phyloP scores from a whole-genome alignment of 2,329 filamentous ascomycete genomes.

The Talaromyces amestolkiae region DNA sequence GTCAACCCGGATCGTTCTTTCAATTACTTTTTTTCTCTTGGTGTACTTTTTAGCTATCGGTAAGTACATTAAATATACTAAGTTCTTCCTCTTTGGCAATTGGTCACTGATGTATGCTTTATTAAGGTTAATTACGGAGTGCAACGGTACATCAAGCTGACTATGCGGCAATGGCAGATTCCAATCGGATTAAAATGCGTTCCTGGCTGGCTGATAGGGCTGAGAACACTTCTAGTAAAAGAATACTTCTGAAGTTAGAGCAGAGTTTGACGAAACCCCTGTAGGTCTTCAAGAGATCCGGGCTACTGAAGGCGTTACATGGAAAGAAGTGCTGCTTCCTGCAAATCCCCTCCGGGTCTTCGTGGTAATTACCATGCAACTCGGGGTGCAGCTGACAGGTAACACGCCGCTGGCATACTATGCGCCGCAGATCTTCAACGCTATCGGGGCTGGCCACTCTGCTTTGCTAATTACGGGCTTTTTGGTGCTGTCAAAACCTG shows the following conservation, averaged over 20 bases:
- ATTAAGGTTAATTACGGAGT: too few species aligned
- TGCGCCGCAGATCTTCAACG: slow-evolving; percentile 52
- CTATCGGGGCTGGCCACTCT: slow-evolving; percentile 49
- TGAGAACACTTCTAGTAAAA: slow-evolving; percentile 50
- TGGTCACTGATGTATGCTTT: too few species aligned
- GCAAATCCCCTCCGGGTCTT: slow-evolving; percentile 49
- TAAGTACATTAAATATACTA: too few species aligned
- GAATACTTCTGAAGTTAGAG: slow-evolving; percentile 20
- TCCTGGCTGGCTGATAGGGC: slow-evolving; percentile 46
- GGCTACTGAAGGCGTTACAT: slow-evolving; percentile 48
- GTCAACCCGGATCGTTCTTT: too few species aligned
- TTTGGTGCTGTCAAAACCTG: slow-evolving; percentile 53
- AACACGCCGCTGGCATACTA: slow-evolving; percentile 50
- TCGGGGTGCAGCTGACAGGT: slow-evolving; percentile 48
- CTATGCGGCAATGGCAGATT: slow-evolving; percentile 55
- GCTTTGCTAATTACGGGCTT: slow-evolving; percentile 48
- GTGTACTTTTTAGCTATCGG: too few species aligned
- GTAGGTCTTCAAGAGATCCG: slow-evolving; percentile 45
- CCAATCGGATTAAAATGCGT: slow-evolving; percentile 49
- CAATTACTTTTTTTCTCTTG: too few species aligned
- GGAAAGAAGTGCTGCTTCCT: slow-evolving; percentile 47
- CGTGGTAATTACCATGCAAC: slow-evolving; percentile 50
- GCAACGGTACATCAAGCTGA: slow-evolving; percentile 26
- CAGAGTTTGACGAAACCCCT: slow-evolving; percentile 25
- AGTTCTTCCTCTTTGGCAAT: too few species aligned